phyloP scores from a whole-genome alignment of 2,329 filamentous ascomycete genomes.

The Escovopsis sp. region DNA sequence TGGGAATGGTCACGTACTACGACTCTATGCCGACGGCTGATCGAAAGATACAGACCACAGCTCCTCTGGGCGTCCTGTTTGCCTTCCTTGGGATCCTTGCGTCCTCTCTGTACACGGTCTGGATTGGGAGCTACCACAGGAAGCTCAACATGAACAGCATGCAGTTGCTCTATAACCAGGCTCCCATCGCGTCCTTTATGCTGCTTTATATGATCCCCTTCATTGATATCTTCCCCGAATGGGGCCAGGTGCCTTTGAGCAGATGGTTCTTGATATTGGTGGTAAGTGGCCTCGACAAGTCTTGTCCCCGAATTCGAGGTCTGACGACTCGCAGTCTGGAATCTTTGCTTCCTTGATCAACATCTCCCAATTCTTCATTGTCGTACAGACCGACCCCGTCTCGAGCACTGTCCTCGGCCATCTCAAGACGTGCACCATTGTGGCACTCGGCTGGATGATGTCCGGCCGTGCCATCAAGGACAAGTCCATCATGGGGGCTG shows the following conservation, averaged over 20 bases:
- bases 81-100: conserved; percentile 49
- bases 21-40: conserved; percentile 40
- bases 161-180: conserved; percentile 56
- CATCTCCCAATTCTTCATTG: conserved; percentile 48
- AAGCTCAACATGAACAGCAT: conserved; percentile 52
- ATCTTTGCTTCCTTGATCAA: conserved; percentile 51
- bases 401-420: conserved; percentile 53
- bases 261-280: conserved; percentile 45
- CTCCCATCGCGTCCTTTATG: conserved; percentile 45
- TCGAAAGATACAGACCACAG: conserved; percentile 38
- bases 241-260: conserved; percentile 33
- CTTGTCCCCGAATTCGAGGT: neutral
- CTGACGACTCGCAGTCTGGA: conserved; percentile 33
- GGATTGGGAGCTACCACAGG: conserved; percentile 51
- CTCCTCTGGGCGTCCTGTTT: conserved; percentile 45
- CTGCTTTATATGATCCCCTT: conserved; percentile 54
- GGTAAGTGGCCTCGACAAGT: conserved; percentile 23
- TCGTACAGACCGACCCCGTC: conserved; percentile 46
- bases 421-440: conserved; percentile 50
- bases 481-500: conserved; percentile 38
- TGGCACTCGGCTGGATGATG: conserved; percentile 45
- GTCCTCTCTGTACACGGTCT: conserved; percentile 53
- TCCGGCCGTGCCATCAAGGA: conserved; percentile 42
- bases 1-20: conserved; percentile 53
- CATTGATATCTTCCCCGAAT: conserved; percentile 46